Evolutionary conservation across 352 stramenopile genomes (phyloP).

Genomic region (Phytopythium ostracodes): DNA sequence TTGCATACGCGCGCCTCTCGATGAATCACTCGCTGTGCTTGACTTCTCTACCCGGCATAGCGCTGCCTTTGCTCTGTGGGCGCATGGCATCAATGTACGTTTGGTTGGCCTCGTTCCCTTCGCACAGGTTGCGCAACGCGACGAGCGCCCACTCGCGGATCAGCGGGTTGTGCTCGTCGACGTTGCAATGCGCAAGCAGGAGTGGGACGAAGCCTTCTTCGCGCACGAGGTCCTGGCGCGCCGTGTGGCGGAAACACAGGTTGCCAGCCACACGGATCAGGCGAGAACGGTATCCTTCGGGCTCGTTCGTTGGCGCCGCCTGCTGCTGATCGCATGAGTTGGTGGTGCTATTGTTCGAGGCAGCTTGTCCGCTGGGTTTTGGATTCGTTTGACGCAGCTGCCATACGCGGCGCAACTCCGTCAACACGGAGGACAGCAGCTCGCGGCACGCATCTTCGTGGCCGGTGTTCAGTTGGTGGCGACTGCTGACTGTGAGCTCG

Average conservation of each 20-base stretch:
- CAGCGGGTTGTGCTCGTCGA: slow-evolving; percentile 84
- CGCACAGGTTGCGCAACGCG: slow-evolving; percentile 84
- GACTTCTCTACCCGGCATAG: slow-evolving; percentile 19
- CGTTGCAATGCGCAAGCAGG: slow-evolving; percentile 89
- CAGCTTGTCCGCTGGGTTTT: slow-evolving; percentile 4
- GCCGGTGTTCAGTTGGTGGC: slow-evolving; percentile 4
- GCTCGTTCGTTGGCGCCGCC: slow-evolving; percentile 20
- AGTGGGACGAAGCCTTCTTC: slow-evolving; percentile 66
- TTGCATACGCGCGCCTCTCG: background rate
- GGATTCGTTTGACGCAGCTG: slow-evolving; percentile 30
- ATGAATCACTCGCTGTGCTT: slow-evolving; percentile 2
- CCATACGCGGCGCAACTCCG: slow-evolving; percentile 64
- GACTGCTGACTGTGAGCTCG: slow-evolving; percentile 35
- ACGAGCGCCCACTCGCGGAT: slow-evolving; percentile 89
- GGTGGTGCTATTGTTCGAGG: slow-evolving; percentile 8
- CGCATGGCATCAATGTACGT: slow-evolving; percentile 57
- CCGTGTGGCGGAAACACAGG: slow-evolving; percentile 60
- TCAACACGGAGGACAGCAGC: slow-evolving; percentile 40
- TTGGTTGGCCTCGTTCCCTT: slow-evolving; percentile 78
- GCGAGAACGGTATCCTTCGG: slow-evolving; percentile 65
- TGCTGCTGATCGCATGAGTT: background rate
- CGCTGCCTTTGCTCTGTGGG: slow-evolving; percentile 45
- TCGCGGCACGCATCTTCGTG: slow-evolving; percentile 10
- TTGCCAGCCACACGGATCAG: slow-evolving; percentile 85
- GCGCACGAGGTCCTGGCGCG: slow-evolving; percentile 77